These are phyloP conservation scores for Westerdykella ornata DNA, from an alignment of 2,329 filamentous ascomycete genomes.

Conservation along the genomic window DNA sequence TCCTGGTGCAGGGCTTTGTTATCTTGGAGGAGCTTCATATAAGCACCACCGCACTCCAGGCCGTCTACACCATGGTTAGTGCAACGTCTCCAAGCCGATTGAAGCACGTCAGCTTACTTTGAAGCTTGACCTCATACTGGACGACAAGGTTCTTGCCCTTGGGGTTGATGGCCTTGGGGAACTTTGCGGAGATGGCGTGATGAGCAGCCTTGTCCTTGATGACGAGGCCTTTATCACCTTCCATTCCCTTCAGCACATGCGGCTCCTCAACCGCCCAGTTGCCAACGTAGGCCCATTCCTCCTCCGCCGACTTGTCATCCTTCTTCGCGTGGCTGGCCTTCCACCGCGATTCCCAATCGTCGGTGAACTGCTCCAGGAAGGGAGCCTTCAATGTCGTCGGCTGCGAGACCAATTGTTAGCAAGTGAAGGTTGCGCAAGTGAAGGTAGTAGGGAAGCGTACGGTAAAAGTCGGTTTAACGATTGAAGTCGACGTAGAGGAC, in stretches of 20 bases:
- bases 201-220: conserved; percentile 97
- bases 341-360: conserved; percentile 92
- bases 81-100: conserved; percentile 17
- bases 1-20: conserved; percentile 95
- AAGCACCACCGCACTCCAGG: conserved; percentile 95
- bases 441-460: conserved; percentile 50
- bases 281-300: conserved; percentile 94
- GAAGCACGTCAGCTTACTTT: conserved; percentile 58
- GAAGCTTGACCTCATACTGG: conserved; percentile 98
- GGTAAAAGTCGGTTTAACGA: conserved; percentile 76
- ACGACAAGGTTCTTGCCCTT: conserved; percentile 96
- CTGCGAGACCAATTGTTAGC: conserved; percentile 45
- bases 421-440: neutral
- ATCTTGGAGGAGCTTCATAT: conserved; percentile 97
- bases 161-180: conserved; percentile 92
- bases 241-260: conserved; percentile 78
- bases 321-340: conserved; percentile 96
- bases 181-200: conserved; percentile 98
- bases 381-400: conserved; percentile 82
- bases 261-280: conserved; percentile 98
- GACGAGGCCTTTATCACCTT: conserved; percentile 92
- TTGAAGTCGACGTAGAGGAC: conserved; percentile 51
- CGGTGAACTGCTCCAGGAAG: conserved; percentile 97
- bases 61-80: conserved; percentile 57
- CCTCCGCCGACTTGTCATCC: conserved; percentile 68